phyloP scores from a whole-genome alignment of 192 early-diverging fungal species.

The Gamsiella multidivaricata region DNA sequence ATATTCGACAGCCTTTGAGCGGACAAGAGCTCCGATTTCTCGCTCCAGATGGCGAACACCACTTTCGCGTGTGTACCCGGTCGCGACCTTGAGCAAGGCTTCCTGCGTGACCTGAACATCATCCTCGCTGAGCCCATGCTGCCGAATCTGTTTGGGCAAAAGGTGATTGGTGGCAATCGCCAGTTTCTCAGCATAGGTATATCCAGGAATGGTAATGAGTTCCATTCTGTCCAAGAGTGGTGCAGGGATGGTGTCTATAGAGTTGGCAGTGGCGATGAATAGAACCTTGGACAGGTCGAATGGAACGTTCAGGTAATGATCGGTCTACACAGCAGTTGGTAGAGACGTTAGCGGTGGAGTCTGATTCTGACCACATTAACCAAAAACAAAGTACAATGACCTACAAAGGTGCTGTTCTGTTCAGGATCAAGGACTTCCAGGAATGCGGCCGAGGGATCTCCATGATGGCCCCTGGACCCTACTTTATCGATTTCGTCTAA shows the following conservation, averaged over 20 bases:
- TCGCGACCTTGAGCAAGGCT: conserved; percentile 69
- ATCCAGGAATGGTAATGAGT: conserved; percentile 78
- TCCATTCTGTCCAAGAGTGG: conserved; percentile 90
- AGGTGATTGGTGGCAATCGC: conserved; percentile 79
- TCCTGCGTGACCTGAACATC: conserved; percentile 67
- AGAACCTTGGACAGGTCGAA: conserved; percentile 73
- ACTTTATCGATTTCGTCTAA: conserved; percentile 89
- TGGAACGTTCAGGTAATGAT: conserved; percentile 84
- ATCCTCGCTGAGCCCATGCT: conserved; percentile 67
- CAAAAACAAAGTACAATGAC: too few species aligned
- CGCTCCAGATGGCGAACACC: conserved; percentile 84
- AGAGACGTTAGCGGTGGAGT: too few species aligned
- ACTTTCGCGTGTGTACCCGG: conserved; percentile 81
- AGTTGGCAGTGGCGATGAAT: conserved; percentile 90
- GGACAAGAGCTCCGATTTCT: conserved; percentile 75
- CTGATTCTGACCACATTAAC: too few species aligned
- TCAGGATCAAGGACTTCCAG: conserved; percentile 89
- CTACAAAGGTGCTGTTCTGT: conserved; percentile 80
- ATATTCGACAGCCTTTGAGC: conserved; percentile 75
- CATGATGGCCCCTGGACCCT: conserved; percentile 68
- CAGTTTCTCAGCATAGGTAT: conserved; percentile 87
- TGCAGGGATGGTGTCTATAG: conserved; percentile 77
- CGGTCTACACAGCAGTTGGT: too few species aligned
- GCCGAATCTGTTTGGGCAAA: conserved; percentile 76
- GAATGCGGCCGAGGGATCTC: conserved; percentile 85